These are phyloP conservation scores for Xylariaceae sp. DNA, from an alignment of 2,329 filamentous ascomycete genomes.

Conservation along the genomic window DNA sequence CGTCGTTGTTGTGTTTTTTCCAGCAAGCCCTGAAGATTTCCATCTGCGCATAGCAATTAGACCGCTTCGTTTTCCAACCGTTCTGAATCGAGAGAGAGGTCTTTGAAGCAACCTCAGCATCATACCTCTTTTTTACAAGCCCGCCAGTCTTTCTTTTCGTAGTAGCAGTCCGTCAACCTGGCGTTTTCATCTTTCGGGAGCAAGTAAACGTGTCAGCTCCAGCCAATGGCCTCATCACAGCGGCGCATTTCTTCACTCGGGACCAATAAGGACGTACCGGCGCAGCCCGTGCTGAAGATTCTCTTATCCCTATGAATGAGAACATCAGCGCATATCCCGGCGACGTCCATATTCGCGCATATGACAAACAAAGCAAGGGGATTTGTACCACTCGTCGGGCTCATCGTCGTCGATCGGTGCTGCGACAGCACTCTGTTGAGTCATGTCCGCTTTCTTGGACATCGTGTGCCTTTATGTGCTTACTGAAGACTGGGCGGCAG, in stretches of 20 bases:
- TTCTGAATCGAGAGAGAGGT: neutral
- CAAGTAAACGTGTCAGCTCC: slow-evolving; percentile 9
- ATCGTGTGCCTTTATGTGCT: slow-evolving; percentile 33
- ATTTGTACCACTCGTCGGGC: slow-evolving; percentile 82
- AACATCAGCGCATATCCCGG: slow-evolving; percentile 9
- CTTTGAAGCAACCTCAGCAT: slow-evolving; percentile 17
- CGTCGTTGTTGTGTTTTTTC: slow-evolving; percentile 83
- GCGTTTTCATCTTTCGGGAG: slow-evolving; percentile 68
- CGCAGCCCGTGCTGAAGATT: slow-evolving; percentile 93
- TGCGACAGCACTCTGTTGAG: slow-evolving; percentile 36
- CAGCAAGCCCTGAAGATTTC: slow-evolving; percentile 83
- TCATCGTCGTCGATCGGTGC: slow-evolving; percentile 66
- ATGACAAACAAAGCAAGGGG: neutral
- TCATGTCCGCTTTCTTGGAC: slow-evolving; percentile 52
- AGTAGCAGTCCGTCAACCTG: slow-evolving; percentile 93
- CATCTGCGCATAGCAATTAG: slow-evolving; percentile 56
- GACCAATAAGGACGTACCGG: slow-evolving; percentile 50
- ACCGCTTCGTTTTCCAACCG: neutral
- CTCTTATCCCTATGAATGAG: slow-evolving; percentile 73
- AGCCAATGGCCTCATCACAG: neutral
- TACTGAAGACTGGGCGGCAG: neutral
- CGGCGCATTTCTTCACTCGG: neutral
- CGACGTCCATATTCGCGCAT: neutral
- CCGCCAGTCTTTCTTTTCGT: slow-evolving; percentile 93
- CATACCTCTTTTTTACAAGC: slow-evolving; percentile 81